Percentiles rank a stretch among this genome's conserved stretches.
These are phyloP conservation scores for Penicillium canescens DNA, from an alignment of 495 filamentous ascomycete species.

Conservation along the genomic window DNA sequence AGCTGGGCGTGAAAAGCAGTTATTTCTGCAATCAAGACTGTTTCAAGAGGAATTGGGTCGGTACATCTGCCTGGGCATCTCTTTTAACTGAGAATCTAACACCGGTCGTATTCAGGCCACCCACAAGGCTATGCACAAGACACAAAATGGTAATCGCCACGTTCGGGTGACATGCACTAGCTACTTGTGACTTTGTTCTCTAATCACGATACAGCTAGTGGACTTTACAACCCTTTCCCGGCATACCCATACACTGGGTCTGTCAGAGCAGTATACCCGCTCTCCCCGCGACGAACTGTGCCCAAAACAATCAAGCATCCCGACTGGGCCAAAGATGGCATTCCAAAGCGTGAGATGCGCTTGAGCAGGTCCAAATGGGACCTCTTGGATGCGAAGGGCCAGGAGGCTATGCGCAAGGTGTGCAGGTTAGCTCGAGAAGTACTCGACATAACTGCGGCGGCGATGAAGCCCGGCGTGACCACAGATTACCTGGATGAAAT, in stretches of 20 bases:
- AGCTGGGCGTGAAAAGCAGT: constrained; percentile 71
- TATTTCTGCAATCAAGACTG: constrained; percentile 91
- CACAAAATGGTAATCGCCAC: constrained; percentile 51
- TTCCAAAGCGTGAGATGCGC: constrained; percentile 62
- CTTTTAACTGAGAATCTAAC: constrained; percentile 15
- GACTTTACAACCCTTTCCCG: constrained; percentile 75
- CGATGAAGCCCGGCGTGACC: constrained; percentile 68
- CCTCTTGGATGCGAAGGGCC: constrained; percentile 62
- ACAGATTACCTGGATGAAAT: constrained; percentile 83
- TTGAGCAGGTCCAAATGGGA: constrained; percentile 63
- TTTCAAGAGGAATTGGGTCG: constrained; percentile 89
- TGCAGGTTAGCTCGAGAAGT: constrained; percentile 75
- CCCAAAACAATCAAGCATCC: constrained; percentile 69
- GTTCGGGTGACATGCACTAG: constrained; percentile 50
- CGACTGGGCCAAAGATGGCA: constrained; percentile 69
- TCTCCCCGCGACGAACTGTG: constrained; percentile 61
- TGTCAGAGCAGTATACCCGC: constrained; percentile 72
- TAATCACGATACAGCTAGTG: constrained; percentile 71
- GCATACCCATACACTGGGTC: constrained; percentile 69
- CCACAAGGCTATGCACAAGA: constrained; percentile 62
- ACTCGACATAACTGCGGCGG: constrained; percentile 73
- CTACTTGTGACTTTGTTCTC: constrained; percentile 49
- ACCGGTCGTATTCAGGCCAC: constrained; percentile 74
- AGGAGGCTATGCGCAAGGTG: constrained; percentile 76
- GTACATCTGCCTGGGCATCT: constrained; percentile 15